Conservation (phyloP, 1,284 basidiomycete species). For the Rhodotorula sp. region DNA sequence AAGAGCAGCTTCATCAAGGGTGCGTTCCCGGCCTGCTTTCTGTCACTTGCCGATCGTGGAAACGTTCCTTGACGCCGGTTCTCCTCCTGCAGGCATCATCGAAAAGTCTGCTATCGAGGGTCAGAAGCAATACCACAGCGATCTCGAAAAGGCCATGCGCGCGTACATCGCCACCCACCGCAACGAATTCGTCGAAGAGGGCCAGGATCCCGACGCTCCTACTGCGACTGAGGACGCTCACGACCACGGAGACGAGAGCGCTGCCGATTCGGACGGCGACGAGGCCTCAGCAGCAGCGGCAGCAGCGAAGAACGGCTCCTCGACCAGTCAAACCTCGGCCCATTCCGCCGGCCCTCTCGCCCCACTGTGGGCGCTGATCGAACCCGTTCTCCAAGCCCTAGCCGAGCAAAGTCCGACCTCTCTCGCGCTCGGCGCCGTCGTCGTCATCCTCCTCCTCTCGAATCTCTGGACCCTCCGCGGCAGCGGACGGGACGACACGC, state of each 20-base stretch:
- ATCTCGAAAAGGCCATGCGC: constrained; percentile 80
- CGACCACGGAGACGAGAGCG: not conserved
- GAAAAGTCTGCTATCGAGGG: constrained; percentile 91
- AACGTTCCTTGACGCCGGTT: not conserved
- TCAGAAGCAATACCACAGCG: constrained; percentile 81
- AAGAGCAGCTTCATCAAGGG: constrained; percentile 95
- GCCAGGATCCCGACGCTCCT: constrained; percentile 54
- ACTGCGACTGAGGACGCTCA: not conserved
- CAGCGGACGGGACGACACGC: not conserved
- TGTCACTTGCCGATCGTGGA: not conserved
- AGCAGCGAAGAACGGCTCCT: not conserved
- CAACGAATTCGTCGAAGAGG: constrained; percentile 82
- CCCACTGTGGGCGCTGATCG: constrained; percentile 4
- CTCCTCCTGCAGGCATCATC: constrained; percentile 69
- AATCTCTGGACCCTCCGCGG: constrained; percentile 48
- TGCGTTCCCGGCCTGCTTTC: constrained; percentile 49
- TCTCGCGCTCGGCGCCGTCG: constrained; percentile 43
- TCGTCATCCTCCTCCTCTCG: constrained; percentile 48
- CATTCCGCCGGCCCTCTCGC: constrained; percentile 1
- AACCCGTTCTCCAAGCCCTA: constrained; percentile 16
- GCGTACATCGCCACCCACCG: constrained; percentile 83
- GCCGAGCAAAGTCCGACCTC: constrained; percentile 20
- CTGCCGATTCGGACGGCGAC: not conserved
- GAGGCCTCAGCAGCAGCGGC: not conserved
- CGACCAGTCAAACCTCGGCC: not conserved